Base-by-base conservation (phyloP, 805 yeast genomes). In the Naumovozyma dairenensis region DNA sequence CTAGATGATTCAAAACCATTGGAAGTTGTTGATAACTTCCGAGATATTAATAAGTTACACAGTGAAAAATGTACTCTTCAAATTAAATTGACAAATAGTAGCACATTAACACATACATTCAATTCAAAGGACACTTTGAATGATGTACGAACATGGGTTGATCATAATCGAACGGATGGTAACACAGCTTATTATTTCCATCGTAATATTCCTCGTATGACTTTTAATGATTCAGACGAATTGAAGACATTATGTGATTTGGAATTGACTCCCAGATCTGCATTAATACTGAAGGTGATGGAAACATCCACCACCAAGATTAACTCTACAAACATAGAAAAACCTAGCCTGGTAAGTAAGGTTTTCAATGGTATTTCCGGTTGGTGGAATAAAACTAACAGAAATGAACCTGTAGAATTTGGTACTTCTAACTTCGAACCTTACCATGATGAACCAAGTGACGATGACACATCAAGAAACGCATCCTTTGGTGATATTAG, bases 231-330 rank as follows among this genome's bases (percentile, higher is more conserved):
- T 4, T 69, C 73, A 0, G 80, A 79, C 32, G 89, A 85, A 45
- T 65, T 66, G 36, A 58, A 59, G 38, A 58, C 74, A 3, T 60
- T 86, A 25, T 52, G 51, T 17, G 68, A 63, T 3, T 60, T 86
- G 35, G 75, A 73, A 16, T 60, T 86, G 33, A 66, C 72, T 12
- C 87, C 89, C 2, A 65, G 93, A 37, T 77, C 93, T 8, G 83
- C 80, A 0, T 55, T 86, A 31, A 76, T 83, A 16, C 60, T 86
- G 42, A 80, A 81, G 49, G 87, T 92, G 0, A 61, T 66, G 20
- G 49, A 49, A 16, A 51, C 52, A 18, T 52, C 45, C 25, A 25
- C 32, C 9, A 36, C 36, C 6, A 30, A 31, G 14, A 52, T n/a
- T 34, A 49, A 38, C 56, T 64, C 31, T 47, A 55, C 42, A 18